Conservation (phyloP, 1,284 basidiomycete genomes). For the Trichosporon inkin region DNA sequence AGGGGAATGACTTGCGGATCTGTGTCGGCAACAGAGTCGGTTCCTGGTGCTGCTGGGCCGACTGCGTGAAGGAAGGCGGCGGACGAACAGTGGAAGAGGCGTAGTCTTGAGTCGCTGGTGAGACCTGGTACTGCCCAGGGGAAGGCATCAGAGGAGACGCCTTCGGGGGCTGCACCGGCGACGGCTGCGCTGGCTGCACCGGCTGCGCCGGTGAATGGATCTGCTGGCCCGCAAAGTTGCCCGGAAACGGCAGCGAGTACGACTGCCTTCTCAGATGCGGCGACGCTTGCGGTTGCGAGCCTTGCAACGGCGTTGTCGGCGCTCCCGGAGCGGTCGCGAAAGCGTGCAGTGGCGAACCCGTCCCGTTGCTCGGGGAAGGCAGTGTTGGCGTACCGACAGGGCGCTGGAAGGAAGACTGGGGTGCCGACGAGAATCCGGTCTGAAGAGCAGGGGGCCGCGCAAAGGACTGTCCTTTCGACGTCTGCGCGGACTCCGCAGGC, state of each 20-base stretch:
- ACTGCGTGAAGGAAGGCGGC: conserved; percentile 4
- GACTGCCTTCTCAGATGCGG: neutral
- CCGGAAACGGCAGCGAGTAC: conserved; percentile 2
- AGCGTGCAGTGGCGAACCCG: neutral
- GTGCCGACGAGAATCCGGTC: neutral
- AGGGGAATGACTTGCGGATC: neutral
- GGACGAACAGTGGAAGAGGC: neutral
- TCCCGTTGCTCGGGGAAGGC: neutral
- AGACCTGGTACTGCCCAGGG: neutral
- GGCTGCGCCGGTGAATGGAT: conserved; percentile 1
- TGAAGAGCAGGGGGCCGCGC: neutral
- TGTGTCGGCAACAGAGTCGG: neutral
- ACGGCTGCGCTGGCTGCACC: neutral
- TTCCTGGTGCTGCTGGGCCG: neutral
- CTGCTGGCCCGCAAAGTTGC: neutral
- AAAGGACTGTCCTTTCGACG: conserved; percentile 1
- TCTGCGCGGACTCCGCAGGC: neutral
- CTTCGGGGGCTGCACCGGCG: conserved; percentile 2
- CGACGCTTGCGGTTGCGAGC: neutral
- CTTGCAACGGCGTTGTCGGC: neutral
- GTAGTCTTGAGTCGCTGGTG: neutral
- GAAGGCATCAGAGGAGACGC: neutral
- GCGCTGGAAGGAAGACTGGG: neutral
- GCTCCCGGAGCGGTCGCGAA: neutral
- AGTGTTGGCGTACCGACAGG: neutral